A percentile compares a stretch with the other conserved stretches of the same genome.
Evolutionary conservation across 306 rosid species (phyloP).

Genomic region (Fragaria ananassa): DNA sequence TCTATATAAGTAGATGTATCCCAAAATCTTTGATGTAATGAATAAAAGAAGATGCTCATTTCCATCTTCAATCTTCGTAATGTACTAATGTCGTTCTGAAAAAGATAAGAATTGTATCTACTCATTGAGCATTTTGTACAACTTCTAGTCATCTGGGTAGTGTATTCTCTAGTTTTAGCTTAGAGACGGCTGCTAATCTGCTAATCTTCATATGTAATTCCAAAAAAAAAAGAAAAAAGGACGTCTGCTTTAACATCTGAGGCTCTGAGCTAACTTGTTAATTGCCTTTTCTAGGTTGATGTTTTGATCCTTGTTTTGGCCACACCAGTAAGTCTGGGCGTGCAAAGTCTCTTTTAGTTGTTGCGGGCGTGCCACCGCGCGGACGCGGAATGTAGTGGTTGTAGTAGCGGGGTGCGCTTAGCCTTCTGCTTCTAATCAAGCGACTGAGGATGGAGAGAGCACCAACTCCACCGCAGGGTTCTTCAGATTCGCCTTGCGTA

Average conservation of each 20-base stretch:
- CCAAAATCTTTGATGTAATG: conserved; percentile 41
- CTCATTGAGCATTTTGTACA: background rate
- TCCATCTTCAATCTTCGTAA: background rate
- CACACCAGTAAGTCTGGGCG: too few relatives aligned
- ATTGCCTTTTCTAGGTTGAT: background rate
- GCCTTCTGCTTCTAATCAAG: too few relatives aligned
- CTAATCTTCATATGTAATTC: background rate
- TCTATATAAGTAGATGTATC: conserved; percentile 14
- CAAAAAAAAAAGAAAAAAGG: background rate
- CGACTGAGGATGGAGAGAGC: too few relatives aligned
- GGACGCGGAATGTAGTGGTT: too few relatives aligned
- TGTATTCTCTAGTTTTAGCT: background rate
- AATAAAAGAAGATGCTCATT: conserved; percentile 35
- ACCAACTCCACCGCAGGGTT: too few relatives aligned
- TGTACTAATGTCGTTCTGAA: background rate
- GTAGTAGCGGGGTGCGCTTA: too few relatives aligned
- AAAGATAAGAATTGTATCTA: too few relatives aligned
- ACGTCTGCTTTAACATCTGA: background rate
- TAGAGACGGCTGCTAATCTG: background rate
- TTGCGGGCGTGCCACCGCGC: too few relatives aligned
- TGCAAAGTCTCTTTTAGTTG: too few relatives aligned
- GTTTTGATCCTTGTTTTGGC: background rate
- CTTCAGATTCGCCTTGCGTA: too few relatives aligned
- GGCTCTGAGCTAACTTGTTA: background rate
- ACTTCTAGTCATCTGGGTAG: background rate